Conservation (phyloP, 208 protist species). For the Crithidia fasciculata region DNA sequence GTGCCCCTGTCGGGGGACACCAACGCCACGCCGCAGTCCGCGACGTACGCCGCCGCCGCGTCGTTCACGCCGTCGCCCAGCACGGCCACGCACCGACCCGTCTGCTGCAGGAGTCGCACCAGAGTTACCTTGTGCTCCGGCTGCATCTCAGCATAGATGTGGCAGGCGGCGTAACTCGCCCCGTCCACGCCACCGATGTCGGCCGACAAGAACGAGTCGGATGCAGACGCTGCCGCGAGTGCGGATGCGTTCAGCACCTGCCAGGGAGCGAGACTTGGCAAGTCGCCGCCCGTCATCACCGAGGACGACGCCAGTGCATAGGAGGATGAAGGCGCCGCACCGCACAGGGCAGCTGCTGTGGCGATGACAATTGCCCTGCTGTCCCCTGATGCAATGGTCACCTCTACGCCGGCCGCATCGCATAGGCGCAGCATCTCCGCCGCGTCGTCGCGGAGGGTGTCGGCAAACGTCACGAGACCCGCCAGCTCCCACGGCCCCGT, state of each 20-base stretch:
- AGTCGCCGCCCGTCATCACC: slow-evolving; percentile 15
- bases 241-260: not conserved
- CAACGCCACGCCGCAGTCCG: slow-evolving; percentile 93
- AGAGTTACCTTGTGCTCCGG: slow-evolving; percentile 59
- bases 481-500: slow-evolving; percentile 60
- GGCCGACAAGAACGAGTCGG: not conserved
- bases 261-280: slow-evolving; percentile 9
- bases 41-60: slow-evolving; percentile 90
- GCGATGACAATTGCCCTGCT: slow-evolving; percentile 11
- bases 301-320: not conserved
- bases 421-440: slow-evolving; percentile 42
- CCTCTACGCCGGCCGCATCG: slow-evolving; percentile 70
- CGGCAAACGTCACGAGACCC: slow-evolving; percentile 87
- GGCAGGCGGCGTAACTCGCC: slow-evolving; percentile 31
- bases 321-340: not conserved
- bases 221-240: not conserved
- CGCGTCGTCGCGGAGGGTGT: slow-evolving; percentile 74
- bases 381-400: slow-evolving; percentile 95
- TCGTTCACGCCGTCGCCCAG: slow-evolving; percentile 97
- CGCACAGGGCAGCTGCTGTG: slow-evolving; percentile 7
- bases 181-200: slow-evolving; percentile 22
- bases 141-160: slow-evolving; percentile 88
- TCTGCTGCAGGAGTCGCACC: slow-evolving; percentile 83
- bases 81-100: slow-evolving; percentile 87
- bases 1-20: slow-evolving; percentile 42